A percentile compares a stretch with the other conserved stretches of the same genome.
Conservation (phyloP, 495 filamentous ascomycete genomes). For the Talaromyces proteolyticus region DNA sequence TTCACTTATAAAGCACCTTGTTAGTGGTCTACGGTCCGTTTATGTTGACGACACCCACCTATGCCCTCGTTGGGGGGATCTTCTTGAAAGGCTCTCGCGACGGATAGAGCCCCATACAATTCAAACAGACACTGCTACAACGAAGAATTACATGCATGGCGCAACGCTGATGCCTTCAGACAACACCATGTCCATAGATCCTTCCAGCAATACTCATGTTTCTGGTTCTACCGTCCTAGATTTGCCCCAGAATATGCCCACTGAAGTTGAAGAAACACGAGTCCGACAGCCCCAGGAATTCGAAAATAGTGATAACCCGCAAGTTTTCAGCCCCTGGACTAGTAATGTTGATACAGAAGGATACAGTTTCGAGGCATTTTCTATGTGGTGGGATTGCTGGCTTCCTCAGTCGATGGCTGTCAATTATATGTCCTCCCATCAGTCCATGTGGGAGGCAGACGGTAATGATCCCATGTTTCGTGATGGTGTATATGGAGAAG, state of each 20-base stretch:
- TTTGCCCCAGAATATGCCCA: no score
- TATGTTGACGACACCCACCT: slow-evolving; percentile 83
- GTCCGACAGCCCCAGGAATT: neutral
- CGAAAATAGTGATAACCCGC: neutral
- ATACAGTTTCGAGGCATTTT: neutral
- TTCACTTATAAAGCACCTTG: slow-evolving; percentile 61
- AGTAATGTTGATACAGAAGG: neutral
- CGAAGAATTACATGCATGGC: neutral
- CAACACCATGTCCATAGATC: neutral
- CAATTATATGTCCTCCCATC: neutral
- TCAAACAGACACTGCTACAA: no score
- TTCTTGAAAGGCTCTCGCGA: slow-evolving; percentile 33
- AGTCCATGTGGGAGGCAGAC: neutral
- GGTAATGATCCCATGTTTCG: neutral
- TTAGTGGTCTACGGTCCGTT: slow-evolving; percentile 61
- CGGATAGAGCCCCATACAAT: neutral
- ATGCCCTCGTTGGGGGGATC: slow-evolving; percentile 69
- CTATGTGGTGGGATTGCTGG: neutral
- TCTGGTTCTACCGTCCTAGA: neutral
- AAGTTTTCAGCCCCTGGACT: neutral
- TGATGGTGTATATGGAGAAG: neutral
- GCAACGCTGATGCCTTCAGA: neutral
- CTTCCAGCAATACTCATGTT: neutral
- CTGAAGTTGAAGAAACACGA: neutral
- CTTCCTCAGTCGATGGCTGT: neutral